Conservation (phyloP, 2,329 filamentous ascomycete genomes). For the Diaporthe vaccinii region DNA sequence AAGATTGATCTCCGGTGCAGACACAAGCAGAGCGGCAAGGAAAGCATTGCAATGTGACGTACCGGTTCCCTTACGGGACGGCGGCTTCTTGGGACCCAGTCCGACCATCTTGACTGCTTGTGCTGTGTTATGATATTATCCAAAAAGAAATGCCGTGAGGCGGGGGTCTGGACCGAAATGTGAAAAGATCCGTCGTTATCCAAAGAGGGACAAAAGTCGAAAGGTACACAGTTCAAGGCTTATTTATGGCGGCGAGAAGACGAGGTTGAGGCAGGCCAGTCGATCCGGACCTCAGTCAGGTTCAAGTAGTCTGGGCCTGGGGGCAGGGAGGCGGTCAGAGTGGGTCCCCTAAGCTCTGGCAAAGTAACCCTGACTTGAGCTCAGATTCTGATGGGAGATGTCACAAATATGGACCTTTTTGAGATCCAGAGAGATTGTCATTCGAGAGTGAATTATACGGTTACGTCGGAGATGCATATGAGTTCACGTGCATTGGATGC, state of each 20-base stretch:
- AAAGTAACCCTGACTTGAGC: constrained; percentile 19
- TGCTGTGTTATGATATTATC: not conserved
- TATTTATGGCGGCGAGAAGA: constrained; percentile 18
- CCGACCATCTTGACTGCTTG: constrained; percentile 67
- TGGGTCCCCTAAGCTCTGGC: constrained; percentile 18
- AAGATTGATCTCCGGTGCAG: not conserved
- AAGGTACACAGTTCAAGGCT: not conserved
- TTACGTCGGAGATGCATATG: not conserved
- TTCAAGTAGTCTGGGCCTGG: constrained; percentile 31
- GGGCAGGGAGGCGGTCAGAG: constrained; percentile 34
- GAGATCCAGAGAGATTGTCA: constrained; percentile 23
- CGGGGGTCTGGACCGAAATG: not conserved
- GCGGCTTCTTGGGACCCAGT: constrained; percentile 72
- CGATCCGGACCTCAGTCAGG: constrained; percentile 16
- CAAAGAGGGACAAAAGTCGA: not conserved
- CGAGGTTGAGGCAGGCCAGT: constrained; percentile 21
- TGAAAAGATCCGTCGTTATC: constrained; percentile 3
- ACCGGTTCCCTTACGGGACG: constrained; percentile 67
- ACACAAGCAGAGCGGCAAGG: constrained; percentile 13
- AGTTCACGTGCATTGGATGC: not conserved
- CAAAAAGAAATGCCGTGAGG: not conserved
- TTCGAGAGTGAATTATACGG: not conserved
- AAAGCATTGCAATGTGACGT: constrained; percentile 42
- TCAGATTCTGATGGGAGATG: constrained; percentile 30
- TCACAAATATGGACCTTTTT: constrained; percentile 30